These are phyloP conservation scores for Phytopythium litorale DNA, from an alignment of 352 stramenopile genomes.

Conservation along the genomic window DNA sequence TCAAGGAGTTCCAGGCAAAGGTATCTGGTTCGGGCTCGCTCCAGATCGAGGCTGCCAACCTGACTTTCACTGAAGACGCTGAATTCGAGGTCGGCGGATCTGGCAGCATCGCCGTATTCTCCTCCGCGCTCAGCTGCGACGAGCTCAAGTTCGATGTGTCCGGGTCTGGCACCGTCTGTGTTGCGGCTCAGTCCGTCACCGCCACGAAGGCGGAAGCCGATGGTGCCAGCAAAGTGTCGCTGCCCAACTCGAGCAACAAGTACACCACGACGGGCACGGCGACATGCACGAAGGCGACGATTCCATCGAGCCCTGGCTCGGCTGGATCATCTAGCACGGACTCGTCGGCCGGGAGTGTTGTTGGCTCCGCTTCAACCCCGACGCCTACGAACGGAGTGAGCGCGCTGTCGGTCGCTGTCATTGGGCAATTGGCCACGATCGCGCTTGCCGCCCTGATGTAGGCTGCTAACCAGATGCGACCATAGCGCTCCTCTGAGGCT, in stretches of 20 bases:
- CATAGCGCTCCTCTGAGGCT: not conserved
- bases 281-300: slow-evolving; percentile 14
- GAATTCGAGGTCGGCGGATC: slow-evolving; percentile 17
- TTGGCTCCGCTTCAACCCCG: not conserved
- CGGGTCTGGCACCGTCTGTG: slow-evolving; percentile 21
- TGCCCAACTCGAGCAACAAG: slow-evolving; percentile 28
- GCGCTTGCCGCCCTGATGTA: not conserved
- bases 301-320: not conserved
- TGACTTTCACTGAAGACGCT: slow-evolving; percentile 15
- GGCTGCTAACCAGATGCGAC: not conserved
- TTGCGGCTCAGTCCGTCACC: slow-evolving; percentile 14
- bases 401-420: not conserved
- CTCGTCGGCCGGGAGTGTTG: slow-evolving; percentile 19
- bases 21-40: slow-evolving; percentile 11
- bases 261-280: slow-evolving; percentile 18
- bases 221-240: slow-evolving; percentile 20
- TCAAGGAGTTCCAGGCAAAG: slow-evolving; percentile 19
- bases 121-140: slow-evolving; percentile 14
- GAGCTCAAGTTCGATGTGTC: slow-evolving; percentile 18
- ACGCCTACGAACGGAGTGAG: not conserved
- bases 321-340: not conserved
- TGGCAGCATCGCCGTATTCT: slow-evolving; percentile 12
- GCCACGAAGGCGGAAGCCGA: slow-evolving; percentile 16
- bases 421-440: not conserved
- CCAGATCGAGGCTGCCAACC: slow-evolving; percentile 22